phyloP scores from a whole-genome alignment of 106 monocot species.

The Triglochin maritima region DNA sequence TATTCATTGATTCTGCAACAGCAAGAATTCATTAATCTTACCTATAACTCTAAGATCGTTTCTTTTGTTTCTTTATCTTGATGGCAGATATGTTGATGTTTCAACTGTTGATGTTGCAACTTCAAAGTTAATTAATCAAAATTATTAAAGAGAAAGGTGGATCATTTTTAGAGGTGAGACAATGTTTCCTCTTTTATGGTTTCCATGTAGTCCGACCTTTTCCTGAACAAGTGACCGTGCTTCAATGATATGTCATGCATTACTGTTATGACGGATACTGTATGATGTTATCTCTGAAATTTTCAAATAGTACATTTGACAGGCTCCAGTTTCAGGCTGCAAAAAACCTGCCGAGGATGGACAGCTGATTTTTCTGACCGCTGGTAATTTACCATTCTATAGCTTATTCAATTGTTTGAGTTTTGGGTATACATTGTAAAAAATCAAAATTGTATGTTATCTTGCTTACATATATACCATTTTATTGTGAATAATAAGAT shows the following conservation, averaged over 20 bases:
- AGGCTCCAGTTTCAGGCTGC: slow-evolving; percentile 98
- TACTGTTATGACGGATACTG: too few relatives aligned
- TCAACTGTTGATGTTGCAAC: slow-evolving; percentile 79
- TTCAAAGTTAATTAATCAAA: slow-evolving; percentile 49
- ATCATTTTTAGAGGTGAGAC: slow-evolving; percentile 56
- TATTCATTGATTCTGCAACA: not conserved
- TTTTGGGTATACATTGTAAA: not conserved
- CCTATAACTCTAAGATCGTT: not conserved
- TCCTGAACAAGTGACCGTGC: too few relatives aligned
- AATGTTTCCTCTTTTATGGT: too few relatives aligned
- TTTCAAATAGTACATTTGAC: slow-evolving; percentile 22
- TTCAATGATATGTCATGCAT: too few relatives aligned
- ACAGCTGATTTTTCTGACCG: slow-evolving; percentile 80
- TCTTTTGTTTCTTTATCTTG: not conserved
- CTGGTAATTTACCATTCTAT: slow-evolving; percentile 33
- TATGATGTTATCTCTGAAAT: not conserved
- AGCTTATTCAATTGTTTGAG: not conserved
- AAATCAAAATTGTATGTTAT: too few relatives aligned
- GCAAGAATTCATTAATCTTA: too few relatives aligned
- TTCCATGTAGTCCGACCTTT: too few relatives aligned
- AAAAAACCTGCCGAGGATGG: slow-evolving; percentile 98
- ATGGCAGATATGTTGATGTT: slow-evolving; percentile 69
- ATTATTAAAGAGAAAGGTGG: slow-evolving; percentile 57
- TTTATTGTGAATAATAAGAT: too few relatives aligned
- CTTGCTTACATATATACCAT: too few relatives aligned